These are phyloP conservation scores for Prunus salicina DNA, from an alignment of 306 rosid species.

Conservation along the genomic window DNA sequence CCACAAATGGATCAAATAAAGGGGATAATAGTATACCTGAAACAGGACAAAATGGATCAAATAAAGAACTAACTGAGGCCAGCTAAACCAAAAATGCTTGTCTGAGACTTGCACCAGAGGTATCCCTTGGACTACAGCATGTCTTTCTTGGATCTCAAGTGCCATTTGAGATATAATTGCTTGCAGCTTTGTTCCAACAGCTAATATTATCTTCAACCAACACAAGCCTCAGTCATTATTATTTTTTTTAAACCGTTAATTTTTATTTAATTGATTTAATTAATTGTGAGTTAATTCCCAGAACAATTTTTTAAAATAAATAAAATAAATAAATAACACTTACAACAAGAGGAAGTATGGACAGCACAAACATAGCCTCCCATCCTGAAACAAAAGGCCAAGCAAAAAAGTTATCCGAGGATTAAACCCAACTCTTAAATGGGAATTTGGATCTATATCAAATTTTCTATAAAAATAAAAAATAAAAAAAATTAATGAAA, in stretches of 20 bases:
- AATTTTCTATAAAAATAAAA: neutral
- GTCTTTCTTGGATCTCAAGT: slow-evolving; percentile 80
- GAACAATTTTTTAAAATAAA: neutral
- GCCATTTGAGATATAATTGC: slow-evolving; percentile 88
- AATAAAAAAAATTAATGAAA: neutral
- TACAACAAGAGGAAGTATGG: slow-evolving; percentile 73
- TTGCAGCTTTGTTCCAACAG: slow-evolving; percentile 94
- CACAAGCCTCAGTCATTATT: slow-evolving; percentile 13
- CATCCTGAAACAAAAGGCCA: slow-evolving; percentile 54
- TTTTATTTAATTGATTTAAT: too few relatives aligned
- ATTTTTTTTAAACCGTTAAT: neutral
- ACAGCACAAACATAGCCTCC: slow-evolving; percentile 61
- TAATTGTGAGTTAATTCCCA: too few relatives aligned
- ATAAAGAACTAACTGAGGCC: slow-evolving; percentile 75
- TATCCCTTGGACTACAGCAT: slow-evolving; percentile 94
- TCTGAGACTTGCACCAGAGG: slow-evolving; percentile 98
- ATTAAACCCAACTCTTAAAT: neutral
- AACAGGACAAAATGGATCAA: slow-evolving; percentile 87
- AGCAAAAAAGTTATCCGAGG: too few relatives aligned
- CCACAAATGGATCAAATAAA: neutral
- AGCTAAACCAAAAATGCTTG: slow-evolving; percentile 77
- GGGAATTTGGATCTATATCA: too few relatives aligned
- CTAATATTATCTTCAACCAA: slow-evolving; percentile 64
- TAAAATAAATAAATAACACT: slow-evolving; percentile 35
- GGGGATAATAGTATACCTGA: slow-evolving; percentile 48